Evolutionary conservation across 768 basidiomycete genomes (phyloP).

Genomic region (Boletus edulis): DNA sequence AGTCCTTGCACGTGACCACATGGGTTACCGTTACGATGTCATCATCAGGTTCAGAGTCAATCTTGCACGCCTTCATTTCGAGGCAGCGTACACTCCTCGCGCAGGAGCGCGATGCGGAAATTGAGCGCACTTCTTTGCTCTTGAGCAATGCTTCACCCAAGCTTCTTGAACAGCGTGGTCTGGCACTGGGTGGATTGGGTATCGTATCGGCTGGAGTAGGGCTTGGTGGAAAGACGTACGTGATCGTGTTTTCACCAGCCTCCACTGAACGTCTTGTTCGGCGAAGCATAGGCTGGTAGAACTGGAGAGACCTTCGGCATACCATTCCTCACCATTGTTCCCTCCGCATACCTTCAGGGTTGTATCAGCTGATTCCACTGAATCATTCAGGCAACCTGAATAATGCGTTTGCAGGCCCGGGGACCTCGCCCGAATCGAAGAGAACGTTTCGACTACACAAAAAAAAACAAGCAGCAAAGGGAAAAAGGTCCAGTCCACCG

Average conservation of each 20-base stretch:
- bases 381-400: conserved; percentile 6
- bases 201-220: conserved; percentile 75
- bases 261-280: conserved; percentile 18
- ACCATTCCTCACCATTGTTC: conserved; percentile 66
- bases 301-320: conserved; percentile 78
- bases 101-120: conserved; percentile 80
- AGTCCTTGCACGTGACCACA: too few relatives aligned
- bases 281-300: conserved; percentile 72
- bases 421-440: conserved; percentile 84
- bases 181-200: conserved; percentile 74
- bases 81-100: conserved; percentile 66
- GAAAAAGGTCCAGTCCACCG: conserved; percentile 38
- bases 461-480: conserved; percentile 45
- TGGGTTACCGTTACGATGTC: conserved; percentile 4
- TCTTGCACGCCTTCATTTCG: conserved; percentile 57
- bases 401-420: conserved; percentile 56
- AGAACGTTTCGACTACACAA: conserved; percentile 48
- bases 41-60: conserved; percentile 19
- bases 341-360: conserved; percentile 88
- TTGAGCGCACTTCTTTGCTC: conserved; percentile 73
- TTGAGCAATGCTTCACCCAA: conserved; percentile 81
- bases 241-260: background rate
- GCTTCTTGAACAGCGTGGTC: conserved; percentile 83
- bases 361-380: conserved; percentile 7
- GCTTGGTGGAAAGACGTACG: conserved; percentile 89